A percentile compares a stretch with the other conserved stretches of the same genome.
phyloP scores from a whole-genome alignment of 495 filamentous ascomycete genomes.

The Aspergillus cristatus region DNA sequence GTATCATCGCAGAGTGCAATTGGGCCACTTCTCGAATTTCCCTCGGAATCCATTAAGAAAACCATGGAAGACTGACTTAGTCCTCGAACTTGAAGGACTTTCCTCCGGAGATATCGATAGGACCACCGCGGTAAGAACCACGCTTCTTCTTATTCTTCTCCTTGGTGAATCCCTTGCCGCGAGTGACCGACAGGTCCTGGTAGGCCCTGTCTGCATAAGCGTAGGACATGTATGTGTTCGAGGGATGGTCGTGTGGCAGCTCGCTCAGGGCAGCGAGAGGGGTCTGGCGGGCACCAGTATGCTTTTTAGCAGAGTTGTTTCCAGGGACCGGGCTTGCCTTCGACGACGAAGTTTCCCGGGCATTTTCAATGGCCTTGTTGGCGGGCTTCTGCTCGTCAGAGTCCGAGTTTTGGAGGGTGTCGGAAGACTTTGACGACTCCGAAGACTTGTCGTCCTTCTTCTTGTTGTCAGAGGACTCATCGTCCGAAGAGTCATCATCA shows the following conservation, averaged over 20 bases:
- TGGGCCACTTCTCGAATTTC: neutral
- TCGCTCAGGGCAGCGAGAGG: constrained; percentile 39
- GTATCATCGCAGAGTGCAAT: neutral
- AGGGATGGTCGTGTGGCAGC: constrained; percentile 36
- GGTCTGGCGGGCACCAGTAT: constrained; percentile 35
- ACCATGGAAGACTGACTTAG: constrained; percentile 28
- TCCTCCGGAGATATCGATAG: constrained; percentile 59
- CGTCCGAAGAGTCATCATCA: constrained; percentile 9
- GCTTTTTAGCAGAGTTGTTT: constrained; percentile 42
- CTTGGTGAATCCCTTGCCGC: constrained; percentile 97
- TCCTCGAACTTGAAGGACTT: constrained; percentile 84
- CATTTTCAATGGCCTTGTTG: constrained; percentile 19
- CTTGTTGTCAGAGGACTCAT: constrained; percentile 13
- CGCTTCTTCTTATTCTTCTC: constrained; percentile 96
- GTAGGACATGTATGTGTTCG: constrained; percentile 69
- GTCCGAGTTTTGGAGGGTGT: constrained; percentile 26
- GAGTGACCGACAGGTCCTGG: constrained; percentile 78
- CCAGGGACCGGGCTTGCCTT: constrained; percentile 36
- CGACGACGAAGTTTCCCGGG: constrained; percentile 21
- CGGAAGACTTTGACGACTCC: constrained; percentile 8
- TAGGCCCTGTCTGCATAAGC: constrained; percentile 85
- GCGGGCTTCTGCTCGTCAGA: constrained; percentile 14
- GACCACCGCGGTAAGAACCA: constrained; percentile 78
- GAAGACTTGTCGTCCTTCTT: constrained; percentile 11
- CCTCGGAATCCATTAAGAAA: constrained; percentile 1